Percentiles rank a stretch among this genome's conserved stretches.
These are phyloP conservation scores for Farysia itapuensis DNA, from an alignment of 1,284 basidiomycete species.

Conservation along the genomic window DNA sequence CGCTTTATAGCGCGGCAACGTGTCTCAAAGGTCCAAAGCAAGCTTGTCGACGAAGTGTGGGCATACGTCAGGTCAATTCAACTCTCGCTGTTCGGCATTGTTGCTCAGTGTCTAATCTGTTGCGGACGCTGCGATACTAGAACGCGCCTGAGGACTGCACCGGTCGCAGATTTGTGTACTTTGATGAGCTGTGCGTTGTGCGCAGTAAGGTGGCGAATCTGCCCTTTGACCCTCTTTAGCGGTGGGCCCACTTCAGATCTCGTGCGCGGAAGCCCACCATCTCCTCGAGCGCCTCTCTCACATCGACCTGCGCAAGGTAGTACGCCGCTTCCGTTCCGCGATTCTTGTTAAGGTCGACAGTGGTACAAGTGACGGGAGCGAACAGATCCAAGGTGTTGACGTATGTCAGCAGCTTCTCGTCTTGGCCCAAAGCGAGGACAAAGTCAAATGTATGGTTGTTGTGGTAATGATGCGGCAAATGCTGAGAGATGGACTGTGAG, in stretches of 20 bases:
- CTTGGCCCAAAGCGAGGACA: slow-evolving; percentile 52
- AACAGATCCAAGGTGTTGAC: slow-evolving; percentile 56
- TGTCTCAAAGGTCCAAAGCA: too few relatives aligned
- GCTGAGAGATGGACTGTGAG: slow-evolving; percentile 20
- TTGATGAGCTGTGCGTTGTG: too few relatives aligned
- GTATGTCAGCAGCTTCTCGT: slow-evolving; percentile 53
- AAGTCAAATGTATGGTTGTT: slow-evolving; percentile 53
- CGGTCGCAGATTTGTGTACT: too few relatives aligned
- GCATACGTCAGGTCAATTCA: too few relatives aligned
- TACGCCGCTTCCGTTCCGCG: slow-evolving; percentile 47
- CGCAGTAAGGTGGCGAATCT: too few relatives aligned
- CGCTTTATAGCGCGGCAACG: too few relatives aligned
- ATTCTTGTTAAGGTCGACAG: slow-evolving; percentile 38
- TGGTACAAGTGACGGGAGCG: slow-evolving; percentile 56
- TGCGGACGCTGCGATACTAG: too few relatives aligned
- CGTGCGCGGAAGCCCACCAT: slow-evolving; percentile 44
- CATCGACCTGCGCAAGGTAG: slow-evolving; percentile 43
- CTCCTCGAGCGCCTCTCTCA: slow-evolving; percentile 46
- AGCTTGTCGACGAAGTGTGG: too few relatives aligned
- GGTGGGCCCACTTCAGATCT: slow-evolving; percentile 43
- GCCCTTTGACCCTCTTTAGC: too few relatives aligned
- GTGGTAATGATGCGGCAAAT: slow-evolving; percentile 28
- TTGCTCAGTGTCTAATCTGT: too few relatives aligned
- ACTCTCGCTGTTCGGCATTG: too few relatives aligned
- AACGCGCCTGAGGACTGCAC: too few relatives aligned